These are phyloP conservation scores for Saccharomycopsis hybrid DNA, from an alignment of 1,139 yeast species.

Conservation along the genomic window DNA sequence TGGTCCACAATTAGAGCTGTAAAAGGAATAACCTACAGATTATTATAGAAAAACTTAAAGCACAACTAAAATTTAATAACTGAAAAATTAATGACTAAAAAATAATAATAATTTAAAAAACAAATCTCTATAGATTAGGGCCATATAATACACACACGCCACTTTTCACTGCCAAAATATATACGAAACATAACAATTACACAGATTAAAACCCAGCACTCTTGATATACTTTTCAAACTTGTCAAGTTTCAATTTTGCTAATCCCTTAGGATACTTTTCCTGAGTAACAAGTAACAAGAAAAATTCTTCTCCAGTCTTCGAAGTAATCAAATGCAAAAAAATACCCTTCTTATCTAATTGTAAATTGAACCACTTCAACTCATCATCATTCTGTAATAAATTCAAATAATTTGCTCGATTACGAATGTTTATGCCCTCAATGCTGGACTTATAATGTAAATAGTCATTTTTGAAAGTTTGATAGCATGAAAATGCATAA, in stretches of 20 bases:
- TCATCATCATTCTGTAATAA: not conserved
- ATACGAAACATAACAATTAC: no score
- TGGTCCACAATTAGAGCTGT: no score
- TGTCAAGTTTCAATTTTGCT: slow-evolving; percentile 16
- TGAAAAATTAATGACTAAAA: no score
- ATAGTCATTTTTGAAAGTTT: slow-evolving; percentile 14
- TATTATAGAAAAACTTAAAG: no score
- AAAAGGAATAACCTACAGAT: no score
- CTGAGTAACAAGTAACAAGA: slow-evolving; percentile 11
- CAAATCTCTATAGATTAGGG: no score
- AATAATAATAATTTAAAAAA: no score
- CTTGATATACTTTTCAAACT: slow-evolving; percentile 9
- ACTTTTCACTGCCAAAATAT: no score
- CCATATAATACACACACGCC: no score
- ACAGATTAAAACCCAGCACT: slow-evolving; percentile 14
- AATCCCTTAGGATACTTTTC: slow-evolving; percentile 17
- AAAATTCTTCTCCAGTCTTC: slow-evolving; percentile 14
- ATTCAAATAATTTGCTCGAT: not conserved
- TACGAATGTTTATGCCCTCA: not conserved
- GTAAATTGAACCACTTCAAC: slow-evolving; percentile 18
- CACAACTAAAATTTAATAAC: no score
- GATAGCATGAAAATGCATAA: slow-evolving; percentile 15
- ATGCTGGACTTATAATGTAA: slow-evolving; percentile 4
- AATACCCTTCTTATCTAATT: slow-evolving; percentile 12
- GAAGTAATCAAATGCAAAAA: slow-evolving; percentile 15